Percentiles rank a stretch among this genome's conserved stretches.
Evolutionary conservation across 2,329 filamentous ascomycete genomes (phyloP).

Genomic region (Sphaerulina populicola): DNA sequence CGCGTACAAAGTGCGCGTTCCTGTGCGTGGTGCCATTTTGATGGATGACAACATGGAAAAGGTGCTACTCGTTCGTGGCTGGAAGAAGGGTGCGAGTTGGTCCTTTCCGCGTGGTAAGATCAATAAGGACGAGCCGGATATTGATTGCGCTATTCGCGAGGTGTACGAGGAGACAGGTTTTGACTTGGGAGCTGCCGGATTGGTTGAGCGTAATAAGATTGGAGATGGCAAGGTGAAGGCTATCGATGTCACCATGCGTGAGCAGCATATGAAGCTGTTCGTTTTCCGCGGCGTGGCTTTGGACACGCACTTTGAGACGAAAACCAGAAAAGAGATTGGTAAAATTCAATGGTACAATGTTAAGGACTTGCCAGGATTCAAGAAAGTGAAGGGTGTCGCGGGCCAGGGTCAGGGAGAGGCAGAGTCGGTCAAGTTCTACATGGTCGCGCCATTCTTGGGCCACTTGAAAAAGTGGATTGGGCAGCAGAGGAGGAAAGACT

Average conservation of each 20-base stretch:
- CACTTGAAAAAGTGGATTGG: slow-evolving; percentile 83
- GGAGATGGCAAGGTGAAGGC: slow-evolving; percentile 58
- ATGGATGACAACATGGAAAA: slow-evolving; percentile 92
- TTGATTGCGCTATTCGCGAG: slow-evolving; percentile 88
- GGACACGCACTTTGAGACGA: slow-evolving; percentile 79
- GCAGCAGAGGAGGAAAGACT: slow-evolving; percentile 68
- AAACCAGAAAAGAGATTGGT: slow-evolving; percentile 93
- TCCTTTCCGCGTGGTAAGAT: slow-evolving; percentile 96
- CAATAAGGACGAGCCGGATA: slow-evolving; percentile 89
- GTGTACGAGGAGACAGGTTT: slow-evolving; percentile 95
- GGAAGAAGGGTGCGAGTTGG: slow-evolving; percentile 95
- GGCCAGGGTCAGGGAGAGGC: slow-evolving; percentile 50
- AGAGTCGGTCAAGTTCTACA: slow-evolving; percentile 86
- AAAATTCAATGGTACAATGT: slow-evolving; percentile 93
- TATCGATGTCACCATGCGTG: slow-evolving; percentile 81
- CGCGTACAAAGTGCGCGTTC: slow-evolving; percentile 87
- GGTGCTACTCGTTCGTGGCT: slow-evolving; percentile 87
- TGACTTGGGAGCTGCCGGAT: slow-evolving; percentile 65
- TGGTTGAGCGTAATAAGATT: slow-evolving; percentile 57
- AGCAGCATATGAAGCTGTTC: slow-evolving; percentile 87
- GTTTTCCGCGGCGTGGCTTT: slow-evolving; percentile 83
- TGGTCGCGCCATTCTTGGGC: slow-evolving; percentile 88
- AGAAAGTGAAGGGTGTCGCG: slow-evolving; percentile 60
- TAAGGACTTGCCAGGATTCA: slow-evolving; percentile 74
- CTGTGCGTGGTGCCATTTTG: slow-evolving; percentile 87